Base-by-base conservation (phyloP, 257 asterid species). In the Nicotiana tomentosiformis region DNA sequence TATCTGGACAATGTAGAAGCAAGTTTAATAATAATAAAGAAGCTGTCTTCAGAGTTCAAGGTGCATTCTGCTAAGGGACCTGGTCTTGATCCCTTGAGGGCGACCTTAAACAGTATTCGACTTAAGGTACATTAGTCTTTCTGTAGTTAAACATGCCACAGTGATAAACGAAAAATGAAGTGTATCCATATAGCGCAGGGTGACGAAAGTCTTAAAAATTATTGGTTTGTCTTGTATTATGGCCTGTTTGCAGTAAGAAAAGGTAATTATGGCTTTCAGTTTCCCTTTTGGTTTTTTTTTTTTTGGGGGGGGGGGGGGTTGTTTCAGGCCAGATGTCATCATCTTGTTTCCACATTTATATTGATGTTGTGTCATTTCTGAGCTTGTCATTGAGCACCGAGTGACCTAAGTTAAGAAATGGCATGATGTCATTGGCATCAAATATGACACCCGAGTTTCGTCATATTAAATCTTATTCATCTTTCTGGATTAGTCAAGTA, bases 1-100 rank as follows among this genome's bases (percentile, higher is more conserved):
- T 94, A 92, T 70, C 81, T 12, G 65, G 95, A 91, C 68, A 91
- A 92, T 88, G 78, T 94, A 57, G 92, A 91, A 86, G 92, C 88
- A 8, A 93, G 97, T 86, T 90, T 86, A 67, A 90, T 84, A 57
- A 37, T 89, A 83, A 86, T 94, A 86, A 87, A 77, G 90, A 93
- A 88, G 86, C 92, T 94, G 70, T 60, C 86, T 2, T 88, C 85
- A 35, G 88, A 84, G 37, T 94, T 97, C 96, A 87, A 86, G 80
- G 90, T 55, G 51, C 85, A 85, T 69, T 88, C 93, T 56, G 72
- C 89, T 5, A 90, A 93, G 64, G 90, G 88, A 81, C 87, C 94
- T 79, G 89, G 93, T 83, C 89, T 81, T 76, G 91, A 90, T 86
- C 87, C 78, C 66, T 86, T 91, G 35, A 85, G 60, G 46, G 92